phyloP scores from a whole-genome alignment of 2,329 filamentous ascomycete species.

The Leptographium procerum region DNA sequence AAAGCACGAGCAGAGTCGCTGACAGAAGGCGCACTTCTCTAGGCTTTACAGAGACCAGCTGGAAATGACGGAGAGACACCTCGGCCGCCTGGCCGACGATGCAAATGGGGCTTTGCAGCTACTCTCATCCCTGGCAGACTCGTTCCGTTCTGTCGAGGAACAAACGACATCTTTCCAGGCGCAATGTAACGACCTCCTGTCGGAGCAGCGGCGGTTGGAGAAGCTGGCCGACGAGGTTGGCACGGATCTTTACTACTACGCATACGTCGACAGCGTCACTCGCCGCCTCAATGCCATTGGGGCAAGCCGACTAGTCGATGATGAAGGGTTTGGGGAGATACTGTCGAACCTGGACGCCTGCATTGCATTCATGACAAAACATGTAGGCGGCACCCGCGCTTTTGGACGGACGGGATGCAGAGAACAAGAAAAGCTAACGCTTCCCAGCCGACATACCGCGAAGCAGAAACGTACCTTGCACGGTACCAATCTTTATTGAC shows the following conservation, averaged over 20 bases:
- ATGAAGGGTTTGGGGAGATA: conserved; percentile 78
- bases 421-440: not conserved
- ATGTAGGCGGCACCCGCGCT: conserved; percentile 44
- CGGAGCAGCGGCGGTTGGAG: conserved; percentile 69
- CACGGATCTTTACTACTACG: conserved; percentile 87
- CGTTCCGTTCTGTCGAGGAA: conserved; percentile 75
- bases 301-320: conserved; percentile 73
- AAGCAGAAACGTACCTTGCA: conserved; percentile 77
- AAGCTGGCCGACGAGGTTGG: conserved; percentile 74
- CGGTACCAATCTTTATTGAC: conserved; percentile 74
- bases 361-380: conserved; percentile 80
- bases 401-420: not conserved
- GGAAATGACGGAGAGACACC: conserved; percentile 63
- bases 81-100: conserved; percentile 67
- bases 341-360: conserved; percentile 79
- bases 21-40: not conserved
- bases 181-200: conserved; percentile 79
- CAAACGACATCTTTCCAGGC: conserved; percentile 90
- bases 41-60: conserved; percentile 64
- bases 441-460: conserved; percentile 63
- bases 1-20: not conserved
- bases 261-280: conserved; percentile 84
- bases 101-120: conserved; percentile 66
- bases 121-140: conserved; percentile 67
- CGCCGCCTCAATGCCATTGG: conserved; percentile 85